Evolutionary conservation across 345 rosid species (phyloP).

Genomic region (Aquilaria yunnanensis): DNA sequence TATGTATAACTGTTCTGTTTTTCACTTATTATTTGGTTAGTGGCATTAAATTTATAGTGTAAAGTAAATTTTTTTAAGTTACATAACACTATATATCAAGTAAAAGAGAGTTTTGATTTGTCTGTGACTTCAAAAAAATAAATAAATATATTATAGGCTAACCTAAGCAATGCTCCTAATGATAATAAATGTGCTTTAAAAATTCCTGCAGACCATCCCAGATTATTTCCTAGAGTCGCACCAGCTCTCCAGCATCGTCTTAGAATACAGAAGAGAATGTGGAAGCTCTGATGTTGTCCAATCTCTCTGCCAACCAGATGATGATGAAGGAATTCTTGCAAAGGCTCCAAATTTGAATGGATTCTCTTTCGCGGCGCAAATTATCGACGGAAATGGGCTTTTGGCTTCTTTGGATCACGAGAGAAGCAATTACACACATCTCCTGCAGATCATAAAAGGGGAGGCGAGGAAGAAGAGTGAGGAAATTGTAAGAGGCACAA

Average conservation of each 20-base stretch:
- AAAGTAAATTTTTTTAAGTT: too few species aligned
- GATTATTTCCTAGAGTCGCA: conserved; percentile 39
- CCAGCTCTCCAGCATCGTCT: conserved; percentile 36
- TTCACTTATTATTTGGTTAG: background rate
- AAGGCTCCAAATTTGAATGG: conserved; percentile 22
- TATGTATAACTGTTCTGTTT: background rate
- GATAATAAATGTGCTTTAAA: background rate
- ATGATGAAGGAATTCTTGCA: conserved; percentile 28
- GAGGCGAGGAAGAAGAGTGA: conserved; percentile 15
- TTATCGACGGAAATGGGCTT: conserved; percentile 37
- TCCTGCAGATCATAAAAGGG: conserved; percentile 32
- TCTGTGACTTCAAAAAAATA: too few species aligned
- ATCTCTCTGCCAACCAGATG: conserved; percentile 53
- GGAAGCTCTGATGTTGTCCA: conserved; percentile 51
- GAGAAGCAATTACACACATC: conserved; percentile 42
- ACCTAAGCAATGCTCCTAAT: background rate
- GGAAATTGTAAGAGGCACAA: conserved; percentile 59
- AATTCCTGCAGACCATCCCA: conserved; percentile 40
- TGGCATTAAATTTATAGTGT: too few species aligned
- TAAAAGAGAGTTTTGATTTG: too few species aligned
- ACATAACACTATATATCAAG: too few species aligned
- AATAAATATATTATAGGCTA: too few species aligned
- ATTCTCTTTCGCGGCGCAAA: conserved; percentile 34
- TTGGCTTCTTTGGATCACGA: conserved; percentile 24
- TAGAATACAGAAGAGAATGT: conserved; percentile 54